Percentiles rank a stretch among this genome's conserved stretches.
phyloP scores from a whole-genome alignment of 2,329 filamentous ascomycete species.

The Sporothrix phasma region DNA sequence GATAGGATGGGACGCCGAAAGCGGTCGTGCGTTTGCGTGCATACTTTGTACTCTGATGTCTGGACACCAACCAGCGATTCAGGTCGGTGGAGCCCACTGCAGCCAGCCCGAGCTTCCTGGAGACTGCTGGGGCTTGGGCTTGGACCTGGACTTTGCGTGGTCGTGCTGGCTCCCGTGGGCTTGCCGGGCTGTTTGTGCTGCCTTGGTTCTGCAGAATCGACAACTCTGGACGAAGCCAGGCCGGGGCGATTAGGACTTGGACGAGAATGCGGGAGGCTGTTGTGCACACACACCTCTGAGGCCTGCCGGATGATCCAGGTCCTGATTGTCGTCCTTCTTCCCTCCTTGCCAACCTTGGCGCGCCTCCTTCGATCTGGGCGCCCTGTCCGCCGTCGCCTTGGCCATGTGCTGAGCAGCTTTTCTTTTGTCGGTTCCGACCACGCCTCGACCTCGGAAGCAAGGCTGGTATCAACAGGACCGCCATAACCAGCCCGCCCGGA shows the following conservation, averaged over 20 bases:
- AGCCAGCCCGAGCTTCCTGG: background rate
- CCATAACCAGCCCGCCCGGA: background rate
- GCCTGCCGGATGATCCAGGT: background rate
- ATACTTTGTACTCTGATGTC: too few species aligned
- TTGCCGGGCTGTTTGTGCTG: background rate
- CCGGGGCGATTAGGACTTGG: background rate
- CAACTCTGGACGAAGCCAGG: background rate
- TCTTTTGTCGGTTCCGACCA: background rate
- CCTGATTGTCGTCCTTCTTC: background rate
- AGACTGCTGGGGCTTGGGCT: background rate
- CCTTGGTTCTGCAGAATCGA: background rate
- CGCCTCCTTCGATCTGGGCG: background rate
- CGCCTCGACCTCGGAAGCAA: background rate
- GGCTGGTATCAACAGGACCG: background rate
- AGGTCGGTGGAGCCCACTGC: background rate
- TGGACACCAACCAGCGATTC: background rate
- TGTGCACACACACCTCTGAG: background rate
- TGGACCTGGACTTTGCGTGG: too few species aligned
- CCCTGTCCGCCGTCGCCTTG: too few species aligned
- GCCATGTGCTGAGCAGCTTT: background rate
- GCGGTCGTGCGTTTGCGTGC: background rate
- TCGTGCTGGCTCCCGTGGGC: background rate
- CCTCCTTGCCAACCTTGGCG: background rate
- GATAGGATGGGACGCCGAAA: background rate
- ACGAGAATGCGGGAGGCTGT: too few species aligned